Evolutionary conservation across 768 basidiomycete genomes (phyloP).

Genomic region (Hortiboletus flavorubellus): DNA sequence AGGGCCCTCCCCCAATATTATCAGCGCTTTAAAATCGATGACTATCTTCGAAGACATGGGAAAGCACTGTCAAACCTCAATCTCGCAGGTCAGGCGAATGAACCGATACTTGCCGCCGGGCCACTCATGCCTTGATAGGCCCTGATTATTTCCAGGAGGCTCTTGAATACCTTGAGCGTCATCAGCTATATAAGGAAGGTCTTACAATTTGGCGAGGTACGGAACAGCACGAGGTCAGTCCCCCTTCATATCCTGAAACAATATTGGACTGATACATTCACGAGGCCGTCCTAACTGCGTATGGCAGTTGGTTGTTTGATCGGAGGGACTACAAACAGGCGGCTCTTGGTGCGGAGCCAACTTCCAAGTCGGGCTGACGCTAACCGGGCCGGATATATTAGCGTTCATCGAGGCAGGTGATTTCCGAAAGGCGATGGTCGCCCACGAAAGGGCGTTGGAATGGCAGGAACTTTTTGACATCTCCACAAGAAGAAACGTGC

Average conservation of each 20-base stretch:
- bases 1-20: slow-evolving; percentile 70
- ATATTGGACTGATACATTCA: slow-evolving; percentile 8
- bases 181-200: slow-evolving; percentile 73
- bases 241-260: background rate
- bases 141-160: slow-evolving; percentile 74
- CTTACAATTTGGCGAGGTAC: slow-evolving; percentile 70
- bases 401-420: slow-evolving; percentile 72
- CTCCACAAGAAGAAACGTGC: slow-evolving; percentile 48
- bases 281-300: slow-evolving; percentile 69
- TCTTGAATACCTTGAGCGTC: slow-evolving; percentile 69
- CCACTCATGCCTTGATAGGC: slow-evolving; percentile 42
- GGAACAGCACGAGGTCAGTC: slow-evolving; percentile 57
- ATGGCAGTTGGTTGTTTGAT: slow-evolving; percentile 88
- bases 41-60: slow-evolving; percentile 74
- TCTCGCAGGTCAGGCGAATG: slow-evolving; percentile 54
- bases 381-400: slow-evolving; percentile 28
- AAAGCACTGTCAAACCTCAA: slow-evolving; percentile 74
- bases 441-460: slow-evolving; percentile 81
- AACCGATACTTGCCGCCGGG: background rate
- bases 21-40: slow-evolving; percentile 89
- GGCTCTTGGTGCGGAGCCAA: slow-evolving; percentile 58
- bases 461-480: slow-evolving; percentile 94
- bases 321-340: slow-evolving; percentile 80
- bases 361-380: background rate
- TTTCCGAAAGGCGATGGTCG: slow-evolving; percentile 72